Conservation (phyloP, 768 basidiomycete genomes). For the Neoboletus subvelutipes region DNA sequence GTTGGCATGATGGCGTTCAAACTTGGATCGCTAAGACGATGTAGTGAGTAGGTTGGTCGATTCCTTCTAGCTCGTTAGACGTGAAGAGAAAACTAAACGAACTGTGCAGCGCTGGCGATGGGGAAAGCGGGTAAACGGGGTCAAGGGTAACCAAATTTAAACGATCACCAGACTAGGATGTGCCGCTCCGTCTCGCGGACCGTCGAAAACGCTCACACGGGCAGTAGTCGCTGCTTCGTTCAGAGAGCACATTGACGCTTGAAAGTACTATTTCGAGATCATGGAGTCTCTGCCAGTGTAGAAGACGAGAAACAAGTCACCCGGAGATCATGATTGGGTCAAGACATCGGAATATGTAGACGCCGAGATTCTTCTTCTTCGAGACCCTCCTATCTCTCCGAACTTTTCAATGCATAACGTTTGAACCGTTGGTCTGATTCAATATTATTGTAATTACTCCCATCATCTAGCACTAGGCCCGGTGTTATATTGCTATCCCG, state of each 20-base stretch:
- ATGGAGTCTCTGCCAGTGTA: too few species aligned
- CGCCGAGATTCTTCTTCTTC: too few species aligned
- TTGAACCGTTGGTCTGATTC: too few species aligned
- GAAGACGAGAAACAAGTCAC: background rate
- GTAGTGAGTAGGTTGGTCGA: background rate
- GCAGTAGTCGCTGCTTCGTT: background rate
- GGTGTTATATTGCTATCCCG: too few species aligned
- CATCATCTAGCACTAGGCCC: too few species aligned
- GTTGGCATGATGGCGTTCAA: slow-evolving; percentile 24
- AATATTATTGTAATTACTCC: background rate
- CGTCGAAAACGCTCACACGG: background rate
- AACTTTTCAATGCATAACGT: background rate
- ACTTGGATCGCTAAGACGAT: background rate
- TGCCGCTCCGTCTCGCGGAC: background rate
- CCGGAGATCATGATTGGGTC: background rate
- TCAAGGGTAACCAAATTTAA: background rate
- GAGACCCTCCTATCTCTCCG: background rate
- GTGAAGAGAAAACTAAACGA: background rate
- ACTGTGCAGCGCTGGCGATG: background rate
- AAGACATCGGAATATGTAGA: too few species aligned
- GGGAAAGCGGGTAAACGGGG: background rate
- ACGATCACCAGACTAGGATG: background rate
- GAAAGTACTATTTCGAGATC: background rate
- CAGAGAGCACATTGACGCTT: background rate
- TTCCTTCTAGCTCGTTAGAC: background rate